phyloP scores from a whole-genome alignment of 257 asterid genomes.

The Linaria vulgaris region DNA sequence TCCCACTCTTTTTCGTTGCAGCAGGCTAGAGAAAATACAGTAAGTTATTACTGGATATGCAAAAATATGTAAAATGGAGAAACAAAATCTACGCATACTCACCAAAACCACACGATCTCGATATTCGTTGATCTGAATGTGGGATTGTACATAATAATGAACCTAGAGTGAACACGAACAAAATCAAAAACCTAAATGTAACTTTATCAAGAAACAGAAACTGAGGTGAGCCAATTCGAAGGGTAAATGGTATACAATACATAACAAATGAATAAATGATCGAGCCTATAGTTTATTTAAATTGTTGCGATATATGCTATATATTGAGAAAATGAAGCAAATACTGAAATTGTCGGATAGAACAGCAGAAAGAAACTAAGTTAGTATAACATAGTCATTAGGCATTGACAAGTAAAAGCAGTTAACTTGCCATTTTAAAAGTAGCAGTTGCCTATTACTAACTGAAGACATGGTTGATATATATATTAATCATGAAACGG shows the following conservation, averaged over 20 bases:
- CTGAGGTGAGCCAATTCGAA: neutral
- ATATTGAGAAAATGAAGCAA: no score
- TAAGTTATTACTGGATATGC: conserved; percentile 8
- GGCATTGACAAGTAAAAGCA: no score
- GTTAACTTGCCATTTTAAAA: no score
- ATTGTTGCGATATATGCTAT: no score
- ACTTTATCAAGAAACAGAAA: neutral
- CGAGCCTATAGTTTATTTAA: no score
- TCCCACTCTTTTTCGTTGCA: conserved; percentile 53
- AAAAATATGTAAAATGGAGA: neutral
- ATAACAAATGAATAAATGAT: no score
- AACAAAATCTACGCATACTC: conserved; percentile 29
- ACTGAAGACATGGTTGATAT: neutral
- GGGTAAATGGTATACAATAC: no score
- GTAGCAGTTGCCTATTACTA: neutral
- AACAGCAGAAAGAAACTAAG: no score
- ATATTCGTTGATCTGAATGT: conserved; percentile 79
- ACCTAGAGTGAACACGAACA: conserved; percentile 40
- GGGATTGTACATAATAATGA: conserved; percentile 76
- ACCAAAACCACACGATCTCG: conserved; percentile 78
- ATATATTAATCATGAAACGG: conserved; percentile 3
- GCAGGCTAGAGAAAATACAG: conserved; percentile 44
- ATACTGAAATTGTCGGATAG: no score
- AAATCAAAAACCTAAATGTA: conserved; percentile 9
- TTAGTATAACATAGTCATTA: no score